Percentiles rank a stretch among this genome's conserved stretches.
phyloP scores from a whole-genome alignment of 1,284 basidiomycete species.

The Fomitopsis palustris region DNA sequence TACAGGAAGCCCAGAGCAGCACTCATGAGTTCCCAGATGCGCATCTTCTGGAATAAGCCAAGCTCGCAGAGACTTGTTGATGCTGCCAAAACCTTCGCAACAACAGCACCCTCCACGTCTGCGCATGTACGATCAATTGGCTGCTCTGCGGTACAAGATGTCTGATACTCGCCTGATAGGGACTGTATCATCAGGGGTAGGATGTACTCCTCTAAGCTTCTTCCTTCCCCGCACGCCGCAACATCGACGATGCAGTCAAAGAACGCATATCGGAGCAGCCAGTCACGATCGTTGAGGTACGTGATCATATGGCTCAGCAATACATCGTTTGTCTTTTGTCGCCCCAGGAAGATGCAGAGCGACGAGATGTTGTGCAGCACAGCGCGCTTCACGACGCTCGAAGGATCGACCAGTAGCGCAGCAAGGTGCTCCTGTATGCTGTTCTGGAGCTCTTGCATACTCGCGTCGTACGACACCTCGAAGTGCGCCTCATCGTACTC shows the following conservation, averaged over 20 bases:
- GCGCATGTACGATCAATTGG: conserved; percentile 42
- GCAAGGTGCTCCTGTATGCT: conserved; percentile 88
- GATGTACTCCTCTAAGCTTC: conserved; percentile 85
- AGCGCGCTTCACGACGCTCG: conserved; percentile 74
- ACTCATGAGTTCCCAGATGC: conserved; percentile 93
- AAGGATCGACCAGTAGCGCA: conserved; percentile 70
- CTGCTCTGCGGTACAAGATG: too few relatives aligned
- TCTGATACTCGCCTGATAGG: conserved; percentile 64
- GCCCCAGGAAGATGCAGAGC: conserved; percentile 90
- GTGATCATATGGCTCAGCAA: conserved; percentile 98
- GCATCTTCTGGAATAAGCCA: conserved; percentile 85
- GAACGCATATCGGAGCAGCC: conserved; percentile 88
- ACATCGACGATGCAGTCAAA: conserved; percentile 96
- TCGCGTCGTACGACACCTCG: conserved; percentile 87
- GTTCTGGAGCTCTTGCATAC: conserved; percentile 81
- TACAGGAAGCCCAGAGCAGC: conserved; percentile 86
- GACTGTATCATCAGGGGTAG: conserved; percentile 94
- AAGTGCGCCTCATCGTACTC: conserved; percentile 74
- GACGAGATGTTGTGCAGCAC: conserved; percentile 80
- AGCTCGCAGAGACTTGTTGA: conserved; percentile 85
- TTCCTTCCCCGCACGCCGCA: conserved; percentile 85
- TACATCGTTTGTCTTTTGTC: conserved; percentile 92
- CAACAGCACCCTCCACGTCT: conserved; percentile 96
- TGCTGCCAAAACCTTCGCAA: conserved; percentile 82
- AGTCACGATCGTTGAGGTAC: conserved; percentile 94